Base-by-base conservation (phyloP, 768 basidiomycete genomes). In the Pisolithus tinctorius region DNA sequence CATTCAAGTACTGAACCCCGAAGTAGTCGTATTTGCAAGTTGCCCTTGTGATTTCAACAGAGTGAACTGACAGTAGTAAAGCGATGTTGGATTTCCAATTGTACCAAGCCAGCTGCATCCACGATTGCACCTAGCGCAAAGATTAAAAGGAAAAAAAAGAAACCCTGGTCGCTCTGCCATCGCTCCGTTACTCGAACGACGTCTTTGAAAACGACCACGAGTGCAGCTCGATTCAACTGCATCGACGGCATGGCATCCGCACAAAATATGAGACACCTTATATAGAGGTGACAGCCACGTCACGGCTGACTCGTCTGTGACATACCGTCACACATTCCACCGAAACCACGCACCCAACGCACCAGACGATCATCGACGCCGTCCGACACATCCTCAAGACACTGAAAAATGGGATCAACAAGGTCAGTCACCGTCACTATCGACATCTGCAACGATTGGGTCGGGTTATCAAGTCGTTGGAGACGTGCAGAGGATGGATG, bases 371-470 rank as follows among this genome's bases (percentile, higher is more conserved):
- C 54, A 63, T 52, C 67, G 31, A 60, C 61, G 55, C 59, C 65
- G 57, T 16, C 42, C 56, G 13, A 45, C 16, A 34, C 50, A n/a
- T 50, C 62, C 41, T 63, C 66, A 66, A 68, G 64, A 71, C 71
- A 63, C 13, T 14, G 70, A 62, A 71, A 82, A 77, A 87, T 86
- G 85, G 84, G 83, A 65, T 87, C 85, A 58, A 86, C 85, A 74
- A 84, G 85, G 84, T 87, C 73, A 76, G 85, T 68, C 63, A 63
- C 29, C 39, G 30, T 41, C 58, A 34, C 26, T 13, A 0, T 17
- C 9, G 13, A 25, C 36, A 14, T 40, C 25, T 51, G 23, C 40
- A 20, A 11, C 31, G 5, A 14, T 0, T 25, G 4, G 1, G 3
- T 9, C 37, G 37, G 54, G 38, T 38, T 34, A 39, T 16, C 16